phyloP scores from a whole-genome alignment of 2,329 filamentous ascomycete species.

The Colletotrichum noveboracense region DNA sequence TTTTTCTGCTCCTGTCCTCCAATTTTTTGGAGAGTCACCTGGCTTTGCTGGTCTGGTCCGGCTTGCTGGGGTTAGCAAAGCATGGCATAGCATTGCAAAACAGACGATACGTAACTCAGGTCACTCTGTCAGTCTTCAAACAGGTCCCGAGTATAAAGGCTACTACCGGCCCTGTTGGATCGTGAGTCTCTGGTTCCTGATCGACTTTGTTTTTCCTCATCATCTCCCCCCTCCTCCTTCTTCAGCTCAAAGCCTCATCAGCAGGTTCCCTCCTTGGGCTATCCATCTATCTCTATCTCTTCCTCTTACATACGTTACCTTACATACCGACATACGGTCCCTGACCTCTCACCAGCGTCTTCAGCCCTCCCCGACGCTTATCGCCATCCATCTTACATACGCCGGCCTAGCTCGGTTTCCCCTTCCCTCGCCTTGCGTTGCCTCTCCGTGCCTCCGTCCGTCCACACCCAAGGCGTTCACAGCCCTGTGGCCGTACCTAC shows the following conservation, averaged over 20 bases:
- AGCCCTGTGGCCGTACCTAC: slow-evolving; percentile 7
- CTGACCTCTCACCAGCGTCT: background rate
- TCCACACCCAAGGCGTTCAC: background rate
- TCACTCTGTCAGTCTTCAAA: background rate
- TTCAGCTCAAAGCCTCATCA: background rate
- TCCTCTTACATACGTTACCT: background rate
- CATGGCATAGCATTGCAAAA: background rate
- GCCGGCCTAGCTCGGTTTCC: background rate
- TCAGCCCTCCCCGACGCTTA: background rate
- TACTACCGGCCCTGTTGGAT: slow-evolving; percentile 4
- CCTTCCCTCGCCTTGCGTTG: background rate
- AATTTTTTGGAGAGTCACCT: slow-evolving; percentile 14
- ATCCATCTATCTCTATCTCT: background rate
- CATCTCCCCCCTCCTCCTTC: background rate
- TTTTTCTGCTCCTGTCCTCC: background rate
- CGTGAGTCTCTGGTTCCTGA: slow-evolving; percentile 1
- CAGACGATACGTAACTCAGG: background rate
- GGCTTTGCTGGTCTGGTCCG: background rate
- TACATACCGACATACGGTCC: background rate
- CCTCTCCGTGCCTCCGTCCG: background rate
- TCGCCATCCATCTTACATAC: background rate
- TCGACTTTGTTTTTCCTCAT: slow-evolving; percentile 5
- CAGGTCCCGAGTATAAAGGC: slow-evolving; percentile 6
- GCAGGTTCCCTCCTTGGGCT: background rate
- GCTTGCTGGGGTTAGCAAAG: background rate